These are phyloP conservation scores for Erysimum cheiri DNA, from an alignment of 441 rosid species.

Conservation along the genomic window DNA sequence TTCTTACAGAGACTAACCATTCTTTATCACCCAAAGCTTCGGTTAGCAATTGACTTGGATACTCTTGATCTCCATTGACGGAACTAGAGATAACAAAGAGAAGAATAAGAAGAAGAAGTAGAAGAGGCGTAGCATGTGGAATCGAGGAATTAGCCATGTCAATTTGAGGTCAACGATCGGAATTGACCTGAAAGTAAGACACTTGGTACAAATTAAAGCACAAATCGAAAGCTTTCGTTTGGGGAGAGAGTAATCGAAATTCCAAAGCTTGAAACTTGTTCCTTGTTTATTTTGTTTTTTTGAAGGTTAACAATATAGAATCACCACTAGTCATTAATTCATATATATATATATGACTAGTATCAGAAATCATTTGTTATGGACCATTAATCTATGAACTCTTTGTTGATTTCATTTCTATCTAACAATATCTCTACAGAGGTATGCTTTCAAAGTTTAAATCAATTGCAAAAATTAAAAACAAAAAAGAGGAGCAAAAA, in stretches of 20 bases:
- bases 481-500: neutral
- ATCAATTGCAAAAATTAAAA: neutral
- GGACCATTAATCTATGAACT: neutral
- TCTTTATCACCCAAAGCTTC: constrained; percentile 57
- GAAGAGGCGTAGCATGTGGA: neutral
- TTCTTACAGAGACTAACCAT: constrained; percentile 69
- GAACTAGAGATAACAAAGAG: constrained; percentile 20
- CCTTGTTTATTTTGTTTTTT: neutral
- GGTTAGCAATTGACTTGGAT: constrained; percentile 44
- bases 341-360: too few species aligned
- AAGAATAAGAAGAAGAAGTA: constrained; percentile 33
- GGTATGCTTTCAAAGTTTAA: neutral
- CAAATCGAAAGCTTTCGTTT: neutral
- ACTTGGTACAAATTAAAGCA: neutral
- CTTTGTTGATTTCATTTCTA: neutral
- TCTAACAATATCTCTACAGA: constrained; percentile 19
- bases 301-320: neutral
- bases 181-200: neutral
- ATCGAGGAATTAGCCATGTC: constrained; percentile 23
- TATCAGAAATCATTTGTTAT: neutral
- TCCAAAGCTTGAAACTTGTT: neutral
- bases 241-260: neutral
- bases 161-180: neutral
- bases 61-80: constrained; percentile 45
- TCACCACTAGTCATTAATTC: too few species aligned